A percentile compares a stretch with the other conserved stretches of the same genome.
Evolutionary conservation across 768 basidiomycete species (phyloP).

Genomic region (Pluteus cervinus): DNA sequence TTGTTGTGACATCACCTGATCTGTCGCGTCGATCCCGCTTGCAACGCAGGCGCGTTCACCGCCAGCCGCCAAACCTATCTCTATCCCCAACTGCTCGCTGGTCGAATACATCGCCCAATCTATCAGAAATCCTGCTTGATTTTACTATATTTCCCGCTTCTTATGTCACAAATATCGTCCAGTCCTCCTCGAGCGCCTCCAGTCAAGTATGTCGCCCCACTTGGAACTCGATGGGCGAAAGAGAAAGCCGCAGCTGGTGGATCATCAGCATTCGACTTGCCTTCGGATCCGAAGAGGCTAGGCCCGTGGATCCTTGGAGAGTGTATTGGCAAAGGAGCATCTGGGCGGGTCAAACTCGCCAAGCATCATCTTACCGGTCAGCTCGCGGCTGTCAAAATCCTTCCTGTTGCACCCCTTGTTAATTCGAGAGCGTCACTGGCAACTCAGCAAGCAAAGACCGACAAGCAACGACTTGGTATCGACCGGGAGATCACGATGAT

Average conservation of each 20-base stretch:
- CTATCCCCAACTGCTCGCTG: constrained; percentile 35
- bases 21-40: constrained; percentile 11
- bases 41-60: no score
- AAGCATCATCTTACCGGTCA: constrained; percentile 80
- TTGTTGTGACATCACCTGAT: constrained; percentile 16
- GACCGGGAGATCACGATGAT: constrained; percentile 97
- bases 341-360: constrained; percentile 92
- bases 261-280: constrained; percentile 67
- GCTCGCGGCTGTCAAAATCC: constrained; percentile 94
- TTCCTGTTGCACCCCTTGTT: constrained; percentile 75
- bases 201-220: constrained; percentile 61
- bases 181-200: constrained; percentile 68
- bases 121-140: constrained; percentile 16
- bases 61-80: no score
- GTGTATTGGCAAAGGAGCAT: constrained; percentile 91
- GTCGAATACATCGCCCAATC: constrained; percentile 32
- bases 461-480: constrained; percentile 80
- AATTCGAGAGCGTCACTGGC: constrained; percentile 65
- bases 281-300: constrained; percentile 78
- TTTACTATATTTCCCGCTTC: constrained; percentile 18
- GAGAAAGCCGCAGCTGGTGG: constrained; percentile 81
- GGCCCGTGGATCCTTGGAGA: constrained; percentile 93
- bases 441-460: constrained; percentile 63
- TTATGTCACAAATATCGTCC: constrained; percentile 35
- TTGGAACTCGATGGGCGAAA: constrained; percentile 83